Evolutionary conservation across 1,284 basidiomycete genomes (phyloP).

Genomic region (Lentinula novae-zelandiae): DNA sequence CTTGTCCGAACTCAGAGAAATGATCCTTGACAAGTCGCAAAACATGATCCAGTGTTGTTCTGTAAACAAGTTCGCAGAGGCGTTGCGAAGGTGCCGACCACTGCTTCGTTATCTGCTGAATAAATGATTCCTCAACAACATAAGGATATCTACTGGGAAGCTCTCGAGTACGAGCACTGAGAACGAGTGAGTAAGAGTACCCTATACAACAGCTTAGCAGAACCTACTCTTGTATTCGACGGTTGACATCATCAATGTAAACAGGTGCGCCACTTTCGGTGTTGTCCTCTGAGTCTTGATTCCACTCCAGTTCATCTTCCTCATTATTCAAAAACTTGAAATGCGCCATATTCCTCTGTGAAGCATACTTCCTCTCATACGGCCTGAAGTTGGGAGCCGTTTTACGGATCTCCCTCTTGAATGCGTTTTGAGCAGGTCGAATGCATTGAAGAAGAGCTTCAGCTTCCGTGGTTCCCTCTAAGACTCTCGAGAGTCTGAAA

Average conservation of each 20-base stretch:
- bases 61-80: slow-evolving; percentile 45
- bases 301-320: neutral
- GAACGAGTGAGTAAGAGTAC: neutral
- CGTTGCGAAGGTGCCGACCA: slow-evolving; percentile 48
- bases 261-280: slow-evolving; percentile 25
- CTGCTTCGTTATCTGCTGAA: slow-evolving; percentile 36
- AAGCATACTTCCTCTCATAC: slow-evolving; percentile 1
- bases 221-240: slow-evolving; percentile 43
- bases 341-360: neutral
- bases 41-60: slow-evolving; percentile 36
- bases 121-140: slow-evolving; percentile 49
- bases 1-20: slow-evolving; percentile 52
- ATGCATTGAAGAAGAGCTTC: slow-evolving; percentile 54
- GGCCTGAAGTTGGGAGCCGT: slow-evolving; percentile 51
- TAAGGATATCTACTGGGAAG: slow-evolving; percentile 66
- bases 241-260: slow-evolving; percentile 55
- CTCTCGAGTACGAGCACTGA: slow-evolving; percentile 64
- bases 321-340: slow-evolving; percentile 15
- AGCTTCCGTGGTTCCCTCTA: slow-evolving; percentile 48
- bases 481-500: slow-evolving; percentile 37
- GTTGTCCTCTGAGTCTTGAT: neutral
- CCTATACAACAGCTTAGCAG: neutral
- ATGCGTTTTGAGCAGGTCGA: slow-evolving; percentile 43
- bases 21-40: slow-evolving; percentile 38
- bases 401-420: slow-evolving; percentile 40